Evolutionary conservation across 768 basidiomycete genomes (phyloP), one percentile per base, ranked within the genome.

Genomic region (Leccinum rimulosum): DNA sequence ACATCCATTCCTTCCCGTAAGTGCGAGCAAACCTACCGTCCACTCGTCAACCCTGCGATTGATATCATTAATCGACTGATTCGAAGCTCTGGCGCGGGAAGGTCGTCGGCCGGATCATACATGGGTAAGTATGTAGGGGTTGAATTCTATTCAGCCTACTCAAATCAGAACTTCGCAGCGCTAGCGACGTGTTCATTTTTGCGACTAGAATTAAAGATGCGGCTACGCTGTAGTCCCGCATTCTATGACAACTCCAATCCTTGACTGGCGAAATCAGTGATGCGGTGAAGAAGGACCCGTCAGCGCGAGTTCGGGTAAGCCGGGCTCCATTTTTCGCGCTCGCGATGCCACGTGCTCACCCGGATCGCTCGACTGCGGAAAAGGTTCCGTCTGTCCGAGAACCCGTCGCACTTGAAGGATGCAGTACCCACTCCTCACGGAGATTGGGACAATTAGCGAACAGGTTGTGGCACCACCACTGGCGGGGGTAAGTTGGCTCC

Each of bases 81-180:
- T 54, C 8, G 40, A 43, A 30, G 19, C n/a, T 19, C 19, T 22
- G 27, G 31, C 36, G 52, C 52, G 27, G 50, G 40, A 47, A 30
- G 19, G 43, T 45, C 12, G 40, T n/a, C 64, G 69, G 66, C 58
- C 68, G 69, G 68, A 69, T 62, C 68, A 66, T 62, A n/a, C 22
- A 27, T 27, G 25, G 14, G 48, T 27, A 31, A 2, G 8, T 28
- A 22, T 22, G 22, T 22, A 54, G 8, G 15, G 9, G 50, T 54
- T 55, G 8, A 6, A 27, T 48, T 54, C 47, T 54, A 50, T 51
- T 36, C 55, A 48, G 28, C n/a, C 17, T 15, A 48, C 40, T 43
- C 40, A 43, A 17, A 40, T 49, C 60, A 68, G 50, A 30, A 40
- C 27, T 47, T 35, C n/a, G 36, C 28, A 15, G 56, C 45, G 48